Base-by-base conservation (phyloP, 352 stramenopile species). In the Phytophthora syringae region DNA sequence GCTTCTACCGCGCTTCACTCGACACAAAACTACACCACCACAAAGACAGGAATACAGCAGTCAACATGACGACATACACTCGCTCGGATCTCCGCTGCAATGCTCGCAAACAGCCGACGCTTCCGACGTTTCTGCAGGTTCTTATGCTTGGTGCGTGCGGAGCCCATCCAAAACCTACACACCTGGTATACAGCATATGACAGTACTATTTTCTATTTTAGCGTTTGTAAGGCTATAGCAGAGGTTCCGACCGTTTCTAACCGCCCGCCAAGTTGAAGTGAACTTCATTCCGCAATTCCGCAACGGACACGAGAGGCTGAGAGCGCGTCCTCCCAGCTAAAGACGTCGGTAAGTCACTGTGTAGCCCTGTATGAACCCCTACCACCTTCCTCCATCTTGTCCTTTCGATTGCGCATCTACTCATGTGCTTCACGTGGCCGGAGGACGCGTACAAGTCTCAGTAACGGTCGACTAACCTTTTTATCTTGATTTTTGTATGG, bases 111-210 rank as follows among this genome's bases (percentile, higher is more conserved):
- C 32, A 92, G 57, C 24, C 86, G 72, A 21, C 86, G 83, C 67
- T 85, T 84, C 40, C 70, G 76, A 43, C 88, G 84, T 79, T 96
- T 96, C 34, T 84, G 77, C 42, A 73, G 34, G 68, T 96, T 96
- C 82, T 94, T 96, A 36, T 77, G 79, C 54, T 79, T 74, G 1
- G 86, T 94, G 15, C 83, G 72, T 12, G 52, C 24, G 18, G 72
- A 80, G 16, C 74, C 74, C 84, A 94, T 90, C 13, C 24, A 27
- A 6, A 12, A 42, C 36, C 30, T 10, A 32, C 1, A 40, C 40
- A 45, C 53, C 52, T 66, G 7, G 18, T n/a, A 10, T 61, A 54
- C 0, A n/a, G 45, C 13, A 72, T 74, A 50, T 32, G 24, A 4
- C 30, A 36, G 13, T 42, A 47, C 7, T 42, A 13, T 12, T 40